Evolutionary conservation across 495 filamentous ascomycete genomes (phyloP).

Genomic region (Penicillium simplicissimum): DNA sequence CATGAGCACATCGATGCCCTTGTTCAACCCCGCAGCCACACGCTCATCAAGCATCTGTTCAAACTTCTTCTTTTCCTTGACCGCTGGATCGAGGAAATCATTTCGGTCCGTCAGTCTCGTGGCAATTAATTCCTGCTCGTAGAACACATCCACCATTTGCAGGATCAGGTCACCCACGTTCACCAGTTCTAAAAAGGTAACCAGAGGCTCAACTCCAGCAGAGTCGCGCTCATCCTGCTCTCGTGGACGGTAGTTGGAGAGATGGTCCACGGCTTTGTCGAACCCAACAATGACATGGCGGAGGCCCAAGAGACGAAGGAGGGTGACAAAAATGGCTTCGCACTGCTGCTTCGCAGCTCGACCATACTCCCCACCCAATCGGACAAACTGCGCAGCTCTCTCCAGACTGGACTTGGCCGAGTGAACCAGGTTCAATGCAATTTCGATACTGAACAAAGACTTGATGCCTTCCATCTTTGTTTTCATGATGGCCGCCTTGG

Average conservation of each 20-base stretch:
- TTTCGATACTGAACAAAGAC: slow-evolving; percentile 92
- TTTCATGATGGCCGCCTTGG: slow-evolving; percentile 96
- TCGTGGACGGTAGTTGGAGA: slow-evolving; percentile 88
- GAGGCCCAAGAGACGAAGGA: slow-evolving; percentile 79
- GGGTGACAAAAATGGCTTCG: slow-evolving; percentile 79
- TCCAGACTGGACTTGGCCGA: slow-evolving; percentile 88
- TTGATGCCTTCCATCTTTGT: slow-evolving; percentile 89
- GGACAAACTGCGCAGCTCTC: slow-evolving; percentile 77
- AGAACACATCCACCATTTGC: slow-evolving; percentile 99
- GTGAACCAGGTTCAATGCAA: slow-evolving; percentile 87
- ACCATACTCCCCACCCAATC: slow-evolving; percentile 74
- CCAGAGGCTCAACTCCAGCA: slow-evolving; percentile 80
- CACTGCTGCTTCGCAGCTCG: slow-evolving; percentile 88
- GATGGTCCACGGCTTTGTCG: slow-evolving; percentile 85
- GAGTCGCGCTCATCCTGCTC: slow-evolving; percentile 72
- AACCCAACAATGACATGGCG: slow-evolving; percentile 92
- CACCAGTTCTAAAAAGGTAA: slow-evolving; percentile 95
- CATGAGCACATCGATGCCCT: slow-evolving; percentile 97
- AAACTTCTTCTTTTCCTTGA: slow-evolving; percentile 95
- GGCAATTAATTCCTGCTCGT: slow-evolving; percentile 86
- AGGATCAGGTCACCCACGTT: slow-evolving; percentile 98
- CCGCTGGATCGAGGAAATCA: slow-evolving; percentile 90
- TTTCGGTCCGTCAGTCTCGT: slow-evolving; percentile 84
- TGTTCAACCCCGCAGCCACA: slow-evolving; percentile 92
- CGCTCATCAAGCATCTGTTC: slow-evolving; percentile 99